Evolutionary conservation across 148 eudicot genomes (phyloP), one percentile per base, ranked within the genome.

Genomic region (Hydrangea macrophylla): DNA sequence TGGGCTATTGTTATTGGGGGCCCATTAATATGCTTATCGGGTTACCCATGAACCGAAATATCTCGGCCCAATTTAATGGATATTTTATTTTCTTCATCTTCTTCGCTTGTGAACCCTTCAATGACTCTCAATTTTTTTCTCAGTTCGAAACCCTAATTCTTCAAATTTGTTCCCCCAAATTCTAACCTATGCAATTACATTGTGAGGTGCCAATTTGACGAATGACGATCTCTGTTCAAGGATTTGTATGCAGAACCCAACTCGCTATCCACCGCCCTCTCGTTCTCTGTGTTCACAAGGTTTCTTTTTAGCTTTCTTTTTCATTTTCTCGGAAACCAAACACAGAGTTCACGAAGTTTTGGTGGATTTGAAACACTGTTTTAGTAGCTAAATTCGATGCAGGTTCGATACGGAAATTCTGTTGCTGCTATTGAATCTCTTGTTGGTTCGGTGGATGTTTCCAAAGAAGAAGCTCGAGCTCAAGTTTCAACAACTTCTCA

Each of bases 211-310:
- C 53, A 6, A 48, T 48, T 48, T 15, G 18, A 48, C n/a, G 31
- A 7, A 66, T 66, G 69, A 59, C 69, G 54, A 66, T 28, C 10
- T 37, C 44, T 40, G 15, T 66, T 32, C 69, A 66, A 53, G 77
- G 70, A 8, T 28, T 78, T 42, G 70, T 62, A 7, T 68, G 62
- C 18, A 72, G 72, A 39, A 69, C 68, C 48, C 76, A 64, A 15
- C 61, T 76, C 57, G 63, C 65, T 22, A 10, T 74, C 68, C 75
- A 65, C 36, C 55, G 55, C 45, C 77, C 72, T 71, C 55, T 79
- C 31, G 66, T 69, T 15, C 58, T 44, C 65, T 71, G 72, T 23
- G 25, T 65, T 55, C 72, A n/a, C 40, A 76, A 78, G 82, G 76
- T 68, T 33, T 15, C 33, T 15, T 65, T 48, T 22, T 3, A 62